Conservation (phyloP, 257 asterid genomes). For the Solanum chiquidenum region DNA sequence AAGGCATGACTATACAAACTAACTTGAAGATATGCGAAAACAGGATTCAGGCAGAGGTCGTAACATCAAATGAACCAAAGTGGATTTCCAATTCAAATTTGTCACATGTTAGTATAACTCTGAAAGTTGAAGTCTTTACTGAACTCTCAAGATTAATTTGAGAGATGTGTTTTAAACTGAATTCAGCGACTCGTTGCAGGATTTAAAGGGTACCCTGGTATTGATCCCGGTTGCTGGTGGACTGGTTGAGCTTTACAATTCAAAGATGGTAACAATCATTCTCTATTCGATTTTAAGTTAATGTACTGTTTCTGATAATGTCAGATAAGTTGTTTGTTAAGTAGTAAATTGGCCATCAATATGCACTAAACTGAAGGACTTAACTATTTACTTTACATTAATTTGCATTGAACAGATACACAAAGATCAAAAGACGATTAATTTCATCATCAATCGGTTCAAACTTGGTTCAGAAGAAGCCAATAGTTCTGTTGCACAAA, state of each 20-base stretch:
- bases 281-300: background rate
- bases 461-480: constrained; percentile 19
- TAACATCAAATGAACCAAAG: constrained; percentile 48
- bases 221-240: constrained; percentile 60
- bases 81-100: constrained; percentile 44
- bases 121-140: background rate
- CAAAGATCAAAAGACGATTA: constrained; percentile 39
- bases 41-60: constrained; percentile 86
- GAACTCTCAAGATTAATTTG: background rate
- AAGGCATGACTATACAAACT: background rate
- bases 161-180: background rate
- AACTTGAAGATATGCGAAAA: background rate
- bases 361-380: background rate
- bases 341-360: background rate
- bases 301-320: background rate
- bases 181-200: constrained; percentile 21
- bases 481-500: constrained; percentile 5
- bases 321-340: background rate
- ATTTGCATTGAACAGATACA: constrained; percentile 30
- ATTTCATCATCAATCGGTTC: constrained; percentile 29
- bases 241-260: constrained; percentile 50
- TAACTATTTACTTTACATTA: background rate
- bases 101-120: constrained; percentile 7
- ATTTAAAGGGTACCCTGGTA: constrained; percentile 54
- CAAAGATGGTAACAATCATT: constrained; percentile 30